These are phyloP conservation scores for Brassica balearica DNA, from an alignment of 441 rosid genomes.

Conservation along the genomic window DNA sequence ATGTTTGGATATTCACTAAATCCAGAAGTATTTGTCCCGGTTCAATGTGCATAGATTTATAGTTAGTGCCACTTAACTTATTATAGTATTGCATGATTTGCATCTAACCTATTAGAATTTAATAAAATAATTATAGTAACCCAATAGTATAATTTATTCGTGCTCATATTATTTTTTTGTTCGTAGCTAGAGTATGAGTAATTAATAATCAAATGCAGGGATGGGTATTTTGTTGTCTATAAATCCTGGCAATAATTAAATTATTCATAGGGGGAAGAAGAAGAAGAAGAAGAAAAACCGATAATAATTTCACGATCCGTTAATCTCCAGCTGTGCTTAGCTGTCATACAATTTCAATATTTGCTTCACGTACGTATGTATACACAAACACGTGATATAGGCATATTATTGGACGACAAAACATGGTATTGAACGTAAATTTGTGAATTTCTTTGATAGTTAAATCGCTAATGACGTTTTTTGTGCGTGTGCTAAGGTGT, in stretches of 20 bases:
- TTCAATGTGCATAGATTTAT: constrained; percentile 44
- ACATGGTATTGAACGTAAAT: constrained; percentile 12
- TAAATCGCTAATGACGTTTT: constrained; percentile 4
- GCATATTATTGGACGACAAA: constrained; percentile 25
- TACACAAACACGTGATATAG: constrained; percentile 40
- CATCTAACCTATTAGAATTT: not conserved
- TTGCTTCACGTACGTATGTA: constrained; percentile 37
- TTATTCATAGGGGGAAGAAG: constrained; percentile 7
- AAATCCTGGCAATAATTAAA: constrained; percentile 37
- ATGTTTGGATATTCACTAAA: constrained; percentile 24
- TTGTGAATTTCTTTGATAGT: constrained; percentile 19
- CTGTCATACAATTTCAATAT: constrained; percentile 40
- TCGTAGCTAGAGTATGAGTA: constrained; percentile 30
- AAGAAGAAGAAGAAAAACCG: not conserved
- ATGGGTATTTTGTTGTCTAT: constrained; percentile 42
- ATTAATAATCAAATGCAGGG: constrained; percentile 33
- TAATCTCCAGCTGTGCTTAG: constrained; percentile 62
- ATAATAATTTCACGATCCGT: constrained; percentile 34
- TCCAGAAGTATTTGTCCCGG: constrained; percentile 35
- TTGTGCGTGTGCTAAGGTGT: not conserved
- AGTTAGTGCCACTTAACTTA: constrained; percentile 18
- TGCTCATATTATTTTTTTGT: constrained; percentile 27
- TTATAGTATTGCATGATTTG: not conserved
- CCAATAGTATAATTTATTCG: not conserved
- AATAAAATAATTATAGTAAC: not conserved